Evolutionary conservation across 179 eudicot genomes (phyloP), one percentile per base, ranked within the genome.

Genomic region (Heliamphora pulchella): DNA sequence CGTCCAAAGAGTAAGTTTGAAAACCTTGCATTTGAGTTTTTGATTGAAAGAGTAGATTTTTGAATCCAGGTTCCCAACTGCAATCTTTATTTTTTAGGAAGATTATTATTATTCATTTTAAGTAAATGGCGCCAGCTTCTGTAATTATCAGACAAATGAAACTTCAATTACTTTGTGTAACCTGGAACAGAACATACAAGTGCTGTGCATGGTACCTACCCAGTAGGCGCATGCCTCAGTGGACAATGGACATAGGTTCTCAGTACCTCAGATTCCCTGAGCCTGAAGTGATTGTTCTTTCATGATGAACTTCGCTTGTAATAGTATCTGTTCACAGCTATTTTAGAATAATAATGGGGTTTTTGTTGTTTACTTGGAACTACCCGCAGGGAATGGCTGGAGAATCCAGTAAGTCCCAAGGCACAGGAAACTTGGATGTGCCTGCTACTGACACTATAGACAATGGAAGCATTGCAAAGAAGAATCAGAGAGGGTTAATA

Each of bases 401-500:
- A 77, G 88, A 90, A 75, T 31, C 69, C 50, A 82, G 77, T 15
- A 86, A 84, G 84, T 83, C 82, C 83, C 86, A 71, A 74, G 88
- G 66, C 66, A 67, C 78, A 46, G 82, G 76, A 64, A 82, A 81
- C 39, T 58, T 85, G 43, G 78, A 82, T 9, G 79, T 83, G 67
- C 78, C 81, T 54, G 79, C 80, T 43, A 63, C 68, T 9, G 58
- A 62, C 58, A 89, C 83, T 78, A 87, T 81, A 31, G 78, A 80
- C 46, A 74, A 17, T 47, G 72, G 13, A 15, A 44, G 62, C 61
- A 31, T 59, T 47, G 70, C 18, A 84, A 89, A 87, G 78, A 81
- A 86, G 83, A 84, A 84, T 81, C 76, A 81, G 87, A 87, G 76
- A 81, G 93, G 97, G 74, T 0, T 93, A 47, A 3, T 91, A 8